A percentile compares a stretch with the other conserved stretches of the same genome.
Conservation (phyloP, 257 asterid genomes). For the Osmanthus fragrans region DNA sequence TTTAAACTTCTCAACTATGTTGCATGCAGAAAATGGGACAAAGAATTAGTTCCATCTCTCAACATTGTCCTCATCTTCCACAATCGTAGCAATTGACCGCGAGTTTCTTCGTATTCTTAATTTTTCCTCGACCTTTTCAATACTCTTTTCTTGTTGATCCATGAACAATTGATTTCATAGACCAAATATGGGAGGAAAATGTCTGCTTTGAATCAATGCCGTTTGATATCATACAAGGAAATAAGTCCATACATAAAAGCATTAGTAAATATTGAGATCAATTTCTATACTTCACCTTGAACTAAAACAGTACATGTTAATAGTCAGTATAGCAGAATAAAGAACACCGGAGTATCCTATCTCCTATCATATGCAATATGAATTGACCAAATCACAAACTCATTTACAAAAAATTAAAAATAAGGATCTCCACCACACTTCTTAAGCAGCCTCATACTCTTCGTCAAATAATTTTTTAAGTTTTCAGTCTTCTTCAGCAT, state of each 20-base stretch:
- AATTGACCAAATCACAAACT: neutral
- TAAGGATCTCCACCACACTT: neutral
- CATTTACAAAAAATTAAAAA: neutral
- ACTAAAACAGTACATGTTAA: neutral
- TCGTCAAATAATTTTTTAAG: neutral
- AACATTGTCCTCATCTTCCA: neutral
- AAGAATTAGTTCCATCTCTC: neutral
- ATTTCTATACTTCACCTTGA: neutral
- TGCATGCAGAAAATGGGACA: no score
- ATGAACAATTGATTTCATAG: neutral
- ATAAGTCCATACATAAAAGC: neutral
- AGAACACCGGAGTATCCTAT: neutral
- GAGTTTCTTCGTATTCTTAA: no score
- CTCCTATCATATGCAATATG: neutral
- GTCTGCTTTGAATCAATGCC: neutral
- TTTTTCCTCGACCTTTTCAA: neutral
- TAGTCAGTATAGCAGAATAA: neutral
- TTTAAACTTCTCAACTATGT: no score
- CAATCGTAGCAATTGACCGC: neutral
- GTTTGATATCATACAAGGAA: neutral
- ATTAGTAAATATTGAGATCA: neutral
- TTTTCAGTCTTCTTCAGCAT: constrained; percentile 28
- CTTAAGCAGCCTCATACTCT: neutral
- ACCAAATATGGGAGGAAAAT: neutral
- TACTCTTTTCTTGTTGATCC: neutral